A percentile compares a stretch with the other conserved stretches of the same genome.
Conservation (phyloP, 371 early-diverging fungal species). For the Nematocida parisii region DNA sequence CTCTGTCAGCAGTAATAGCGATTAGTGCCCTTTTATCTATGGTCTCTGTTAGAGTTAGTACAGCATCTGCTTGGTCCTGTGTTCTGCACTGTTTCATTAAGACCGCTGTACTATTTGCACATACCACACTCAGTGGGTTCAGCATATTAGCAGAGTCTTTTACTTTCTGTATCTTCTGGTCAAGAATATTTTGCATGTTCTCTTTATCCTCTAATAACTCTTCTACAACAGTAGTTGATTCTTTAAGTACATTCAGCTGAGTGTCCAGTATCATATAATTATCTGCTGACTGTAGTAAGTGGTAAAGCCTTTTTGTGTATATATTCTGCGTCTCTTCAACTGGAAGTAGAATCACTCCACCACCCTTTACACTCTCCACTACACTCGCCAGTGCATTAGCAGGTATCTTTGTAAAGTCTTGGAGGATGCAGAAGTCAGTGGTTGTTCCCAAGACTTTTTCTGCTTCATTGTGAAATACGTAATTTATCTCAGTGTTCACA, state of each 20-base stretch:
- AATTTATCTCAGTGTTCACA: constrained; percentile 60
- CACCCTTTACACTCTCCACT: constrained; percentile 96
- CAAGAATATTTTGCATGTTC: background rate
- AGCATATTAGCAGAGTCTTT: constrained; percentile 29
- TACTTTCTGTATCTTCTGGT: constrained; percentile 7
- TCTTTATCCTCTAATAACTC: background rate
- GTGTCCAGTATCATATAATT: constrained; percentile 88
- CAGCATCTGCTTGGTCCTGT: constrained; percentile 74
- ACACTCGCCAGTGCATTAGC: constrained; percentile 92
- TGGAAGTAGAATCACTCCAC: constrained; percentile 84
- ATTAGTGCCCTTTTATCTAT: constrained; percentile 73
- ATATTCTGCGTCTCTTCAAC: constrained; percentile 57
- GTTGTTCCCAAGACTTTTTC: constrained; percentile 95
- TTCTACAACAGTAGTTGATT: background rate
- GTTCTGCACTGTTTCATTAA: constrained; percentile 69
- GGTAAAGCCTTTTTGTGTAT: constrained; percentile 69
- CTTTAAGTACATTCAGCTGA: constrained; percentile 21
- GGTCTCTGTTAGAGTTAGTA: constrained; percentile 35
- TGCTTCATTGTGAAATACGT: constrained; percentile 84
- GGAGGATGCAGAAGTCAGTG: constrained; percentile 92
- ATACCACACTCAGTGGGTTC: constrained; percentile 47
- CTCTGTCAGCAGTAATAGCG: constrained; percentile 89
- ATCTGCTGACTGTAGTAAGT: constrained; percentile 82
- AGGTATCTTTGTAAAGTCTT: constrained; percentile 95
- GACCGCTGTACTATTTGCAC: constrained; percentile 29